A percentile compares a stretch with the other conserved stretches of the same genome.
Conservation (phyloP, 2,329 filamentous ascomycete genomes). For the Exophiala lecanii-corni region DNA sequence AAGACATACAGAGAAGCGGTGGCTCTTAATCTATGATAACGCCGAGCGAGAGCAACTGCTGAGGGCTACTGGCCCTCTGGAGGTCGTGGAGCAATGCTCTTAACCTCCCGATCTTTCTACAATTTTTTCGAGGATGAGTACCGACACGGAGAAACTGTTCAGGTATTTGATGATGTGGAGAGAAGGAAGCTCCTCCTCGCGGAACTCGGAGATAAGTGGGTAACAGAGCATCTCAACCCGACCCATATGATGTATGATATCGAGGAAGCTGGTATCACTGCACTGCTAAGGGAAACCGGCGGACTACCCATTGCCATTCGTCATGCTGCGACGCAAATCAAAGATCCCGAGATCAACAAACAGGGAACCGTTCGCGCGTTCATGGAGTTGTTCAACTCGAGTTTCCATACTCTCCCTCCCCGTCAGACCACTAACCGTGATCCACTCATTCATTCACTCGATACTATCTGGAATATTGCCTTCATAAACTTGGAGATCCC, state of each 20-base stretch:
- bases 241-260: slow-evolving; percentile 7
- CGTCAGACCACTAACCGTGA: slow-evolving; percentile 2
- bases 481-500: slow-evolving; percentile 4
- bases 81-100: slow-evolving; percentile 24
- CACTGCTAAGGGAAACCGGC: slow-evolving; percentile 6
- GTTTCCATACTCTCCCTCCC: slow-evolving; percentile 3
- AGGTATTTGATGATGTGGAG: slow-evolving; percentile 3
- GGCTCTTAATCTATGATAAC: slow-evolving; percentile 16
- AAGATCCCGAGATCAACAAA: slow-evolving; percentile 6
- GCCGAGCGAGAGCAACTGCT: slow-evolving; percentile 23
- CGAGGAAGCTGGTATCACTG: slow-evolving; percentile 8
- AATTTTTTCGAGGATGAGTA: slow-evolving; percentile 27
- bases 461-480: slow-evolving; percentile 9
- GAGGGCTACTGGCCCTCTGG: slow-evolving; percentile 26
- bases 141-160: slow-evolving; percentile 8
- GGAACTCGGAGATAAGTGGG: slow-evolving; percentile 6
- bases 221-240: slow-evolving; percentile 1
- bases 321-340: slow-evolving; percentile 8
- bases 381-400: slow-evolving; percentile 7
- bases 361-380: not conserved
- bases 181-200: slow-evolving; percentile 6
- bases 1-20: slow-evolving; percentile 5
- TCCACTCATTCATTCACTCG: slow-evolving; percentile 2
- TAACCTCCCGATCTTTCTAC: slow-evolving; percentile 27
- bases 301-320: slow-evolving; percentile 10